Conservation (phyloP, 305 asterid genomes). For the Salvia sclarea region DNA sequence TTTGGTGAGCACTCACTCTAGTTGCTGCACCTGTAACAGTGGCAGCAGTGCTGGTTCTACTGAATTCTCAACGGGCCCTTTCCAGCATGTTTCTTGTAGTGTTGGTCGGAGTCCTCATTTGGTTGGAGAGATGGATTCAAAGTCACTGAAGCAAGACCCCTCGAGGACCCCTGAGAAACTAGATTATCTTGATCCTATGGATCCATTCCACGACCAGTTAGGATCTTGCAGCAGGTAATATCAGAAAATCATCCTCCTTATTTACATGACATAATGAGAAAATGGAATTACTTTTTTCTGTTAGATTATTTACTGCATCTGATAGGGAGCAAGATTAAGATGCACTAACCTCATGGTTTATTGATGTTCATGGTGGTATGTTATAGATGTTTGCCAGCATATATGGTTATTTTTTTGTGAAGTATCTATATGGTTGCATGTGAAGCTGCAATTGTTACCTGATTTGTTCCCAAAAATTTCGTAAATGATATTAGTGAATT, state of each 20-base stretch:
- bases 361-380: constrained; percentile 7
- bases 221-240: constrained; percentile 62
- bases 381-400: constrained; percentile 13
- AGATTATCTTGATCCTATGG: constrained; percentile 41
- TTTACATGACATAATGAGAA: constrained; percentile 22
- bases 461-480: constrained; percentile 19
- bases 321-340: no score
- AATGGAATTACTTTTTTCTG: constrained; percentile 20
- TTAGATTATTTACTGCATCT: constrained; percentile 25
- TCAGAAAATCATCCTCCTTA: constrained; percentile 12
- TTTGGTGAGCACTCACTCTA: constrained; percentile 68
- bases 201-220: constrained; percentile 44
- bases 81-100: constrained; percentile 59
- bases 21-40: constrained; percentile 64
- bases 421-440: constrained; percentile 21
- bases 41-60: constrained; percentile 69
- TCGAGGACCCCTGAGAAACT: constrained; percentile 40
- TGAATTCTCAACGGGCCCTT: constrained; percentile 60
- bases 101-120: constrained; percentile 47
- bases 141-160: constrained; percentile 41
- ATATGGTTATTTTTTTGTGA: constrained; percentile 3
- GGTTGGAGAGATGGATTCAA: constrained; percentile 46
- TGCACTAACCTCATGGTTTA: constrained; percentile 17
- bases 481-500: background rate
- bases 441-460: constrained; percentile 10